These are phyloP conservation scores for Spatholobus suberectus DNA, from an alignment of 306 rosid genomes.

Conservation along the genomic window DNA sequence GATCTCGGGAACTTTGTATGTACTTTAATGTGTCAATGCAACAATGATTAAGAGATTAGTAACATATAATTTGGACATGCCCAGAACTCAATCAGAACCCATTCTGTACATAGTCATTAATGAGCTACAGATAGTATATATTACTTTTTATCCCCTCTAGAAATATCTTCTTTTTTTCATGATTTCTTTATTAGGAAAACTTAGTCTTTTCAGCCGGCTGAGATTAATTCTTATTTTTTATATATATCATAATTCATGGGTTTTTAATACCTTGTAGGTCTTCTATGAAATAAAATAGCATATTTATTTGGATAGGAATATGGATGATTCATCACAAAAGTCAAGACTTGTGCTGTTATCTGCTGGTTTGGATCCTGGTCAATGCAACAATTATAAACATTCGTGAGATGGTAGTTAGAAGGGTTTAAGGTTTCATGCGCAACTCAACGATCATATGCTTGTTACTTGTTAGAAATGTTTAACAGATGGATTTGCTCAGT, in stretches of 20 bases:
- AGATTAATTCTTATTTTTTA: background rate
- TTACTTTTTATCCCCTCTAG: background rate
- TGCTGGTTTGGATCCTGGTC: conserved; percentile 30
- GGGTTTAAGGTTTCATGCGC: conserved; percentile 2
- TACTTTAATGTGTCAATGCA: background rate
- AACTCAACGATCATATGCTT: conserved; percentile 20
- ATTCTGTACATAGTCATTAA: background rate
- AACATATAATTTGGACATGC: background rate
- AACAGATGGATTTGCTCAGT: conserved; percentile 8
- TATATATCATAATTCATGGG: background rate
- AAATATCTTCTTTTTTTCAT: background rate
- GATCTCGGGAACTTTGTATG: background rate
- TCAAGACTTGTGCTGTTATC: conserved; percentile 29
- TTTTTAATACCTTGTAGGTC: conserved; percentile 5
- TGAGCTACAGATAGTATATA: background rate
- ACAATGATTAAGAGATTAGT: background rate
- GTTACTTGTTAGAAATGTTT: background rate
- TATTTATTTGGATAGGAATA: conserved; percentile 39
- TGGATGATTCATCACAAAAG: conserved; percentile 37
- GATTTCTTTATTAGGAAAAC: background rate
- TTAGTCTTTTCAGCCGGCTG: background rate
- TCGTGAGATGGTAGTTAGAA: conserved; percentile 12
- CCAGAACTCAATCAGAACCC: background rate
- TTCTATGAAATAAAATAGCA: conserved; percentile 23
- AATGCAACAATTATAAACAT: conserved; percentile 14